phyloP scores from a whole-genome alignment of 805 yeast species.

The Torulaspora franciscae region DNA sequence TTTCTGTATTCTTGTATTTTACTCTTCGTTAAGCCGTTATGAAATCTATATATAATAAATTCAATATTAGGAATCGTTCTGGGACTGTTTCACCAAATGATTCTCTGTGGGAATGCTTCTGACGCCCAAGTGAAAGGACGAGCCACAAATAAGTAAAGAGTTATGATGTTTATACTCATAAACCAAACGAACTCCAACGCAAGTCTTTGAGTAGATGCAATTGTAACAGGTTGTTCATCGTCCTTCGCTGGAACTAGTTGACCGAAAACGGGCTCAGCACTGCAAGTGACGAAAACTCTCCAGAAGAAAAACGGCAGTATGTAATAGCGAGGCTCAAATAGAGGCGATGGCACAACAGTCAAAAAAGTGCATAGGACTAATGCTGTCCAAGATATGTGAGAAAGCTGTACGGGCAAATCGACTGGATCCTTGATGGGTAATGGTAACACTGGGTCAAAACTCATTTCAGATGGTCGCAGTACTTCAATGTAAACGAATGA shows the following conservation, averaged over 20 bases:
- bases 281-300: conserved; percentile 49
- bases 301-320: conserved; percentile 75
- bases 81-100: conserved; percentile 63
- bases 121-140: conserved; percentile 65
- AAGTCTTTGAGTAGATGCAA: conserved; percentile 37
- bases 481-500: conserved; percentile 37
- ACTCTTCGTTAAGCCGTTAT: conserved; percentile 1
- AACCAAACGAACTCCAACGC: conserved; percentile 60
- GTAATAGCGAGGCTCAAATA: conserved; percentile 91
- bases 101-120: conserved; percentile 62
- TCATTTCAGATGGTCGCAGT: conserved; percentile 36
- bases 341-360: conserved; percentile 81
- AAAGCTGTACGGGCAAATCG: conserved; percentile 39
- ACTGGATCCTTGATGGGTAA: conserved; percentile 35
- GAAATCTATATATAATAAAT: conserved; percentile 1
- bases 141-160: conserved; percentile 52
- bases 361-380: conserved; percentile 48
- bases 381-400: conserved; percentile 47
- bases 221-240: conserved; percentile 17
- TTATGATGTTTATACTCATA: conserved; percentile 47
- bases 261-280: conserved; percentile 36
- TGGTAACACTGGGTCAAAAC: conserved; percentile 36
- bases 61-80: not conserved
- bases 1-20: conserved; percentile 5
- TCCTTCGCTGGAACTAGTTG: conserved; percentile 22